Evolutionary conservation across 352 stramenopile genomes (phyloP), one percentile per base, ranked within the genome.

Genomic region (Globisporangium parvum): DNA sequence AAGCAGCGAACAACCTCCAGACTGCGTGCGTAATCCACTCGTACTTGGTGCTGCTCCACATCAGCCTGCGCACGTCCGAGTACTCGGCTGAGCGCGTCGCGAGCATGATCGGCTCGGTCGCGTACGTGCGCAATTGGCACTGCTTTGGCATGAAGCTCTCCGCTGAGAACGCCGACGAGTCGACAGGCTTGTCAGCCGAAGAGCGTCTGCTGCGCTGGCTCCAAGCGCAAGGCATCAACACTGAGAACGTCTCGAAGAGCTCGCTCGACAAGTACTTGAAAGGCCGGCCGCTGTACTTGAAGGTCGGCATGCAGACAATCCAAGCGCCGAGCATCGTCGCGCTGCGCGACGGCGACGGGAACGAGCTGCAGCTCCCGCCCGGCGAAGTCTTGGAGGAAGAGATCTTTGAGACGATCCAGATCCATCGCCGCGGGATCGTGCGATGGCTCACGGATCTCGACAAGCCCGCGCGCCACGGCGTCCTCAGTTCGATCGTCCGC

Each of bases 71-170:
- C 0, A 50, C 67, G 39, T 77, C 76, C 0, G 82, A 93, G 62
- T 93, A 93, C 51, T 84, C 83, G 9, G 33, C 60, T 15, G 67
- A 88, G 20, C 79, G 83, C 20, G 69, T 95, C 14, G 77, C 78
- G 0, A 63, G 71, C 21, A 77, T 95, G 64, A 73, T 95, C 45
- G 85, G 85, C 5, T 93, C 84, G 15, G 75, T 96, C 44, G 83
- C 81, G 9, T 95, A 92, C 39, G 80, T 96, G 26, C 82, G 87
- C 23, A 96, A 95, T 59, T 96, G 87, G 87, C 87, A 96, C 62
- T 93, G 87, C 59, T 96, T 96, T 57, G 87, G 87, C 0, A 91
- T 95, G 80, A 87, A 87, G 31, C 63, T 95, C 4, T 89, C 82
- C 6, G 60, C 67, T 0, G 78, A 83, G 45, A 65, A 59, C 50